These are phyloP conservation scores for Ammopiptanthus mongolicus DNA, from an alignment of 306 rosid species.

Conservation along the genomic window DNA sequence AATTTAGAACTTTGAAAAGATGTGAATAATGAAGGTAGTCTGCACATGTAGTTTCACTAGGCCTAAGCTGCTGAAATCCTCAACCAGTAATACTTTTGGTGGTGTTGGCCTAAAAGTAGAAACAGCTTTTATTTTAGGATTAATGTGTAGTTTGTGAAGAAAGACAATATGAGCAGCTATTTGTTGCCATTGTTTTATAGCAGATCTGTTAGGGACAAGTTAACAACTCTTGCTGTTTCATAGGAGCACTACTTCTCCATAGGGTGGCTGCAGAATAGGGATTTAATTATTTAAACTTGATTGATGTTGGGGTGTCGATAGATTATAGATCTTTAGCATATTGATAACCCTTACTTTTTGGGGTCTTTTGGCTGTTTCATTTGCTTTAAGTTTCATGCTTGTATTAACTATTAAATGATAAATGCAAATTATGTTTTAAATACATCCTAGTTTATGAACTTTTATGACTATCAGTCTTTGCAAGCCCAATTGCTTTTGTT, in stretches of 20 bases:
- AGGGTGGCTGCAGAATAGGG: not conserved
- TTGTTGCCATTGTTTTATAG: not conserved
- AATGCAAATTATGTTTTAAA: not conserved
- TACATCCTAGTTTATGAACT: not conserved
- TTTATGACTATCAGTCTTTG: slow-evolving; percentile 1
- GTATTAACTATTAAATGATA: not conserved
- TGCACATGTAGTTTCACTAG: not conserved
- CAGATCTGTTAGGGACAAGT: not conserved
- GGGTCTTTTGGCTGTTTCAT: not conserved
- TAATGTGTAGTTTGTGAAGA: not conserved
- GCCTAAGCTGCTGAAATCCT: not conserved
- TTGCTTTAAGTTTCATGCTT: not conserved
- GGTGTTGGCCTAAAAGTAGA: not conserved
- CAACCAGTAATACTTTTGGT: not conserved
- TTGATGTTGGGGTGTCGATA: not conserved
- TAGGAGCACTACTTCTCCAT: not conserved
- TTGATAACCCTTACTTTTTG: not conserved
- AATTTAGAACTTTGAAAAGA: not conserved
- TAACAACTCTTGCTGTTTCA: not conserved
- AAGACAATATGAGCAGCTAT: not conserved
- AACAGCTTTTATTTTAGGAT: not conserved
- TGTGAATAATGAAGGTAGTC: not conserved
- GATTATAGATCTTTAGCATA: not conserved
- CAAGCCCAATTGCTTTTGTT: not conserved
- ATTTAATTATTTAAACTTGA: not conserved